A percentile compares a stretch with the other conserved stretches of the same genome.
Evolutionary conservation across 2,329 filamentous ascomycete species (phyloP).

Genomic region (Diatrype stigma): DNA sequence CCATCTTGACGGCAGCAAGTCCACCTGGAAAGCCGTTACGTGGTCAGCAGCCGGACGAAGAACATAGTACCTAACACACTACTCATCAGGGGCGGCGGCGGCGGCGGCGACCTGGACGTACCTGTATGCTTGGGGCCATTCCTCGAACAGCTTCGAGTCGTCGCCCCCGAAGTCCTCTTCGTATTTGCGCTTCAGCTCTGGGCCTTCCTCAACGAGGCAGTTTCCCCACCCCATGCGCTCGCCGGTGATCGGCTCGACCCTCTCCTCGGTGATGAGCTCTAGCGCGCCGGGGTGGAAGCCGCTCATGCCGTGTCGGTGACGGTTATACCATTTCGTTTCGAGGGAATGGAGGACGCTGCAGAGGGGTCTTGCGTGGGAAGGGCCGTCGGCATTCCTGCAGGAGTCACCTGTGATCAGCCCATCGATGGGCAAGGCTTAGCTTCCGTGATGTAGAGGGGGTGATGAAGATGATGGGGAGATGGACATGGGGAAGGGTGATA

Average conservation of each 20-base stretch:
- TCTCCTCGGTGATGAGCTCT: slow-evolving; percentile 7
- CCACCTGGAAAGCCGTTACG: neutral
- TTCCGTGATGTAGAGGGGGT: no score
- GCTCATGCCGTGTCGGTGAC: slow-evolving; percentile 1
- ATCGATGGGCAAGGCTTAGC: no score
- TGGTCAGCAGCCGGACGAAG: no score
- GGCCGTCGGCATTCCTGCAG: slow-evolving; percentile 2
- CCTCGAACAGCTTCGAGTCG: slow-evolving; percentile 1
- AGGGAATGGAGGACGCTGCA: neutral
- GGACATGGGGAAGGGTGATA: no score
- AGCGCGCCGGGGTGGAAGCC: slow-evolving; percentile 5
- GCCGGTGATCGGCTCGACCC: neutral
- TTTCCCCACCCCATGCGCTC: slow-evolving; percentile 4
- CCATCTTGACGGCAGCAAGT: slow-evolving; percentile 5
- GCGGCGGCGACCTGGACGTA: neutral
- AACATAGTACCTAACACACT: no score
- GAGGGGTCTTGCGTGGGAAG: neutral
- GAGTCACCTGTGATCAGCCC: neutral
- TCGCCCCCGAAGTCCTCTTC: slow-evolving; percentile 2
- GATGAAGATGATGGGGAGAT: no score
- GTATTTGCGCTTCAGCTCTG: slow-evolving; percentile 2
- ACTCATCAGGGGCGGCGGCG: no score
- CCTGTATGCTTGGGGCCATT: slow-evolving; percentile 2
- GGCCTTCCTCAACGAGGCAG: neutral
- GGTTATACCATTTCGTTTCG: slow-evolving; percentile 3